Evolutionary conservation across 208 protist genomes (phyloP).

Genomic region (Crithidia bombi): DNA sequence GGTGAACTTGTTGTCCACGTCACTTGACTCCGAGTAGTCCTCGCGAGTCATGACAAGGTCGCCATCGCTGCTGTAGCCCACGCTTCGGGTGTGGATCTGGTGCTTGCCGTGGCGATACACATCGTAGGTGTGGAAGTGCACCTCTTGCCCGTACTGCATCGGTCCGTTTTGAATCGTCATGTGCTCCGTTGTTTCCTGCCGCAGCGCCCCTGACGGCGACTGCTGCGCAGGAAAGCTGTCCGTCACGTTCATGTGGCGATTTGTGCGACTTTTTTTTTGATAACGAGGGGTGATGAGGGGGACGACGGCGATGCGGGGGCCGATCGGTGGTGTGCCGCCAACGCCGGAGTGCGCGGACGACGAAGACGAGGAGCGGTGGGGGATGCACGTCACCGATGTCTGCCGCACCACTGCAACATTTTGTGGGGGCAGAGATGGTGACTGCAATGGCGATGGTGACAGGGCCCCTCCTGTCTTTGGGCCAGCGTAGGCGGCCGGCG

Average conservation of each 20-base stretch:
- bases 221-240: constrained; percentile 48
- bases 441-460: constrained; percentile 5
- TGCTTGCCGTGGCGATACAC: constrained; percentile 79
- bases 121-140: constrained; percentile 90
- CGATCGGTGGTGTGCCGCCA: constrained; percentile 38
- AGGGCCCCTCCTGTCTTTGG: neutral
- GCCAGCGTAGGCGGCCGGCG: constrained; percentile 20
- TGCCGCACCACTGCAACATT: neutral
- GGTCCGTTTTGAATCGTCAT: constrained; percentile 71
- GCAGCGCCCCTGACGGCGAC: constrained; percentile 51
- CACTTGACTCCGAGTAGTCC: constrained; percentile 78
- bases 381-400: neutral
- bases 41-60: constrained; percentile 85
- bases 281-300: constrained; percentile 85
- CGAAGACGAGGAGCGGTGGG: constrained; percentile 11
- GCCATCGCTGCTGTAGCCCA: constrained; percentile 88
- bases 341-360: constrained; percentile 17
- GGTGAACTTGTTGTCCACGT: constrained; percentile 65
- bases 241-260: constrained; percentile 68
- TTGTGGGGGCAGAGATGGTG: constrained; percentile 6
- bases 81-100: constrained; percentile 75
- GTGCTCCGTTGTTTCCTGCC: constrained; percentile 64
- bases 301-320: constrained; percentile 47
- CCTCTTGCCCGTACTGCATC: constrained; percentile 60
- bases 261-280: constrained; percentile 67